Conservation (phyloP, 495 filamentous ascomycete species). For the Neurospora terricola region DNA sequence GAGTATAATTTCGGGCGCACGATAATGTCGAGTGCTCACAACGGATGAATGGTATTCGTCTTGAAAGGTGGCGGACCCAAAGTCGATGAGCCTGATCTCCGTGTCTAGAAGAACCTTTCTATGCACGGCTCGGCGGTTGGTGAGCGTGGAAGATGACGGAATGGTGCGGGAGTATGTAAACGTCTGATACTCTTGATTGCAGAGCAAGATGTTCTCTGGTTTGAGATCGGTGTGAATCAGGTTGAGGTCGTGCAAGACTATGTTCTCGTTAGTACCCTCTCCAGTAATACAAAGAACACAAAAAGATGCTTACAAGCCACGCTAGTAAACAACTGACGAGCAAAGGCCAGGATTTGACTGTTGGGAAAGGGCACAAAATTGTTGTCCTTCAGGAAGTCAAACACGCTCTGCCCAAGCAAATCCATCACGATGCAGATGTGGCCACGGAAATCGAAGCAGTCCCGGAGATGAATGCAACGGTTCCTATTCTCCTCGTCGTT, state of each 20-base stretch:
- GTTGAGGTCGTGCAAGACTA: slow-evolving; percentile 94
- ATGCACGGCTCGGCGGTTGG: slow-evolving; percentile 68
- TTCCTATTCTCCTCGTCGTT: slow-evolving; percentile 91
- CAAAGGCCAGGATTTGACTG: slow-evolving; percentile 96
- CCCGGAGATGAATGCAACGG: slow-evolving; percentile 91
- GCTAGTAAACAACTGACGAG: slow-evolving; percentile 90
- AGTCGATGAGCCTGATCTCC: slow-evolving; percentile 95
- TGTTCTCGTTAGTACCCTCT: slow-evolving; percentile 16
- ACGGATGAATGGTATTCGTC: slow-evolving; percentile 98
- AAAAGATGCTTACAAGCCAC: slow-evolving; percentile 75
- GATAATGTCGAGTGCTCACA: slow-evolving; percentile 91
- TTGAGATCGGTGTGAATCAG: slow-evolving; percentile 97
- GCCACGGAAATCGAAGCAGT: slow-evolving; percentile 95
- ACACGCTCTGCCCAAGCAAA: slow-evolving; percentile 89
- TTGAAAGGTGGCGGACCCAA: slow-evolving; percentile 95
- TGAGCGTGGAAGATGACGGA: slow-evolving; percentile 76
- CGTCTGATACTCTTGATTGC: slow-evolving; percentile 82
- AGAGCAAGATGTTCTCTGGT: slow-evolving; percentile 94
- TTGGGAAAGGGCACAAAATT: slow-evolving; percentile 95
- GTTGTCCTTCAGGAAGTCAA: slow-evolving; percentile 95
- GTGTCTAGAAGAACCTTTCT: slow-evolving; percentile 85
- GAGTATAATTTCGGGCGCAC: slow-evolving; percentile 94
- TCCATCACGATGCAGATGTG: slow-evolving; percentile 99
- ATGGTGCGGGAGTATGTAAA: slow-evolving; percentile 95
- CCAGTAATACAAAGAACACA: not conserved